These are phyloP conservation scores for Fusarium guadeloupense DNA, from an alignment of 2,329 filamentous ascomycete species.

Conservation along the genomic window DNA sequence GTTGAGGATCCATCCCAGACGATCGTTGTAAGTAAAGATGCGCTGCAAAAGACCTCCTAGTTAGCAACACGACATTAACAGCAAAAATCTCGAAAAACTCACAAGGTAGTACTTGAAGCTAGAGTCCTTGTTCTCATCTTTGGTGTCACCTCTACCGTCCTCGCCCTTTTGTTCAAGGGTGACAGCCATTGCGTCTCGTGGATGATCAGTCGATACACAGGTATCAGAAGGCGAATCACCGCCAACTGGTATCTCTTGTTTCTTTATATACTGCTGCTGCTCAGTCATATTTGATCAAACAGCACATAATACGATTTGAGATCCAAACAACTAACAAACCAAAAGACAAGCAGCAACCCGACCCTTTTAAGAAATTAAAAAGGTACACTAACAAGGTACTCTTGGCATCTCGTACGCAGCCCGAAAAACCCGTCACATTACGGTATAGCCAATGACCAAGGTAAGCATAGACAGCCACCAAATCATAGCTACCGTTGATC, in stretches of 20 bases:
- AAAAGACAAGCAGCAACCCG: neutral
- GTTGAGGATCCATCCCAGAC: conserved; percentile 50
- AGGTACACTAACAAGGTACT: neutral
- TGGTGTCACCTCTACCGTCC: neutral
- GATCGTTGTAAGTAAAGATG: conserved; percentile 53
- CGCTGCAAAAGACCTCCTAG: conserved; percentile 36
- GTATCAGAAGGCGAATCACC: conserved; percentile 1
- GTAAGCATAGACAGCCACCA: conserved; percentile 14
- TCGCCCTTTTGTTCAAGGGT: neutral
- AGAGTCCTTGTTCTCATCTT: conserved; percentile 24
- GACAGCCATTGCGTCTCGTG: conserved; percentile 7
- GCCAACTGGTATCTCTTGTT: conserved; percentile 2
- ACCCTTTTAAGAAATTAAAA: neutral
- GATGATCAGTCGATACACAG: conserved; percentile 1
- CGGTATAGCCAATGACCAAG: conserved; percentile 21
- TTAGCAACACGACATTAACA: neutral
- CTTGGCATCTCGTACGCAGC: conserved; percentile 22
- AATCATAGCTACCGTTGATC: neutral
- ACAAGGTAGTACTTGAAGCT: conserved; percentile 44
- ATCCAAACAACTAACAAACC: neutral
- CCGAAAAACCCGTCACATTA: conserved; percentile 23
- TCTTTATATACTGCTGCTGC: neutral
- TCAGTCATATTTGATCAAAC: conserved; percentile 8
- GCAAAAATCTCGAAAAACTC: neutral
- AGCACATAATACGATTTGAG: neutral